Percentiles rank a stretch among this genome's conserved stretches.
phyloP scores from a whole-genome alignment of 768 basidiomycete species.

The Mycena rebaudengoi region DNA sequence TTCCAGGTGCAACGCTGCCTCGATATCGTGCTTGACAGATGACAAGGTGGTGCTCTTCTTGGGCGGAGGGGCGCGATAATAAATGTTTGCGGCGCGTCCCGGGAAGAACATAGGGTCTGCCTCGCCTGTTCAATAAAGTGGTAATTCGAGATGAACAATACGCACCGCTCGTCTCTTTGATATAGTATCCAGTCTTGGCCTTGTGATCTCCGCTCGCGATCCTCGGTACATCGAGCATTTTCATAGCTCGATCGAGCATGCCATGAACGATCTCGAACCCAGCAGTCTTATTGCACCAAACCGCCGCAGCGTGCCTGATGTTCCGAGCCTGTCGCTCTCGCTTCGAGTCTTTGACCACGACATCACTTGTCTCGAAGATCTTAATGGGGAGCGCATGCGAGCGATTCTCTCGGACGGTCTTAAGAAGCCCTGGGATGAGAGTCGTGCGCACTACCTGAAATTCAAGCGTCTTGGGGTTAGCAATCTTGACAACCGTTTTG shows the following conservation, averaged over 20 bases:
- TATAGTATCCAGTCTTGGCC: conserved; percentile 86
- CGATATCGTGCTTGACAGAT: conserved; percentile 52
- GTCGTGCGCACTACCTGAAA: conserved; percentile 98
- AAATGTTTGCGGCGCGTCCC: conserved; percentile 91
- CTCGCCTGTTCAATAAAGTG: not conserved
- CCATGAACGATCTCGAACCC: conserved; percentile 98
- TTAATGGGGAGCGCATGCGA: conserved; percentile 92
- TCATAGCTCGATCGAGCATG: conserved; percentile 93
- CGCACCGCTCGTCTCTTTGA: conserved; percentile 88
- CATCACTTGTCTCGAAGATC: conserved; percentile 93
- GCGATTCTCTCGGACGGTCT: conserved; percentile 96
- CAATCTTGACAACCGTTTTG: conserved; percentile 85
- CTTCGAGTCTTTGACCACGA: conserved; percentile 85
- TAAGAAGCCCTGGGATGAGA: conserved; percentile 93
- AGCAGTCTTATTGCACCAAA: conserved; percentile 97
- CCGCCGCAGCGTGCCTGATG: conserved; percentile 85
- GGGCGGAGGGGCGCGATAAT: conserved; percentile 71
- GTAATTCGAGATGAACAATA: not conserved
- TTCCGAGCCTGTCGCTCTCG: conserved; percentile 89
- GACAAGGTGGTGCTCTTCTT: conserved; percentile 43
- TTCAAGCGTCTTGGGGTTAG: conserved; percentile 97
- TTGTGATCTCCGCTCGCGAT: conserved; percentile 66
- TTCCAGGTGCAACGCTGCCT: conserved; percentile 49
- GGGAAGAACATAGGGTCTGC: conserved; percentile 95
- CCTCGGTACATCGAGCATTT: conserved; percentile 90